Conservation (phyloP, 2,329 filamentous ascomycete species). For the Hypoxylon sp. region DNA sequence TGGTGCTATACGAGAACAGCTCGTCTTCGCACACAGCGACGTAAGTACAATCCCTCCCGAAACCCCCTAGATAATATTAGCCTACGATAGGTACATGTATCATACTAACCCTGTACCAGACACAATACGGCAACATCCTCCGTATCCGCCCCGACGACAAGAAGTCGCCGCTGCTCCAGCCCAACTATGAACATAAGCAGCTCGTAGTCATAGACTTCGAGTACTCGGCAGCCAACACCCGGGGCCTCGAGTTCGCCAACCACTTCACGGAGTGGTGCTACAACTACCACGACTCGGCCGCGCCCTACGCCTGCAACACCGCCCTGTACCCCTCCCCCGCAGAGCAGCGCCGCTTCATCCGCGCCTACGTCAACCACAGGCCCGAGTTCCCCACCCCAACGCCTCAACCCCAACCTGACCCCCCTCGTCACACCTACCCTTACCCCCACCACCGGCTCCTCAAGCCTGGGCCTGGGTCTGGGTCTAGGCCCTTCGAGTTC, state of each 20-base stretch:
- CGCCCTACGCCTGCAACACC: constrained; percentile 77
- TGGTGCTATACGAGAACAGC: constrained; percentile 76
- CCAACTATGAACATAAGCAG: constrained; percentile 95
- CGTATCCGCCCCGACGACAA: constrained; percentile 77
- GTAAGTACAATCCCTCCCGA: constrained; percentile 66
- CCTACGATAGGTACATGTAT: background rate
- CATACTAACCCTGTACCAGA: constrained; percentile 66
- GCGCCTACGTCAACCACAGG: constrained; percentile 87
- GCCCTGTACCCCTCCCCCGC: constrained; percentile 81
- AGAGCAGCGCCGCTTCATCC: constrained; percentile 88
- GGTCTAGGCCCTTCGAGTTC: constrained; percentile 60
- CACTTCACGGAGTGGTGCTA: constrained; percentile 99
- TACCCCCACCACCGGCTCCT: constrained; percentile 52
- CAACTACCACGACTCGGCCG: constrained; percentile 86
- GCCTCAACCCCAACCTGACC: constrained; percentile 65
- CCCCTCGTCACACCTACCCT: constrained; percentile 60
- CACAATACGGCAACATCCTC: constrained; percentile 98
- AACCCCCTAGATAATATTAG: background rate
- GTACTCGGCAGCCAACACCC: constrained; percentile 90
- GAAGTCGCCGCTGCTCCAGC: constrained; percentile 88
- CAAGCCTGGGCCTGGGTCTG: constrained; percentile 33
- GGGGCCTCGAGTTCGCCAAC: constrained; percentile 93
- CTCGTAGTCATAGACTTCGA: constrained; percentile 98
- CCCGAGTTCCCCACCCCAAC: constrained; percentile 72
- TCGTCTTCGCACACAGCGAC: constrained; percentile 98